These are phyloP conservation scores for Phytophthora gonapodyides DNA, from an alignment of 352 stramenopile genomes.

Conservation along the genomic window DNA sequence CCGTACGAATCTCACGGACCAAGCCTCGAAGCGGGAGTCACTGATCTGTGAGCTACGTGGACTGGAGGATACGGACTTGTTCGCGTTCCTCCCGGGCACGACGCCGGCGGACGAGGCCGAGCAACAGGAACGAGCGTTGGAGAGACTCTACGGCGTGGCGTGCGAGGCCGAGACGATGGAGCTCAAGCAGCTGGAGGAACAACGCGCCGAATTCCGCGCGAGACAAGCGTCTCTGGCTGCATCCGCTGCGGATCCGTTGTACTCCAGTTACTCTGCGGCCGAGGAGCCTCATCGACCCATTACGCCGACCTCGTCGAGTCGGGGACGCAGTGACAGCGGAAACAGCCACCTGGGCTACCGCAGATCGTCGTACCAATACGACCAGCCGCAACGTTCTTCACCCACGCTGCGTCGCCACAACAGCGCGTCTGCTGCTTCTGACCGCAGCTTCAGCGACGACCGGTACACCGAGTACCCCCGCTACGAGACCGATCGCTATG, in stretches of 20 bases:
- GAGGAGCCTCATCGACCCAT: slow-evolving; percentile 27
- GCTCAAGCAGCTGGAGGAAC: slow-evolving; percentile 54
- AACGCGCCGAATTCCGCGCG: slow-evolving; percentile 46
- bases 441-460: slow-evolving; percentile 27
- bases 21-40: slow-evolving; percentile 64
- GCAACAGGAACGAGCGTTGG: slow-evolving; percentile 52
- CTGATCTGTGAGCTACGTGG: slow-evolving; percentile 56
- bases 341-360: slow-evolving; percentile 37
- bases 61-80: slow-evolving; percentile 52
- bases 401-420: slow-evolving; percentile 52
- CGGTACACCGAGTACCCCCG: slow-evolving; percentile 35
- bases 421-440: slow-evolving; percentile 36
- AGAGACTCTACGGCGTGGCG: slow-evolving; percentile 60
- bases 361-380: slow-evolving; percentile 20
- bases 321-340: slow-evolving; percentile 25
- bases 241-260: slow-evolving; percentile 37
- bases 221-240: slow-evolving; percentile 33
- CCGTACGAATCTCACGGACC: slow-evolving; percentile 67
- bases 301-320: slow-evolving; percentile 28
- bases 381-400: slow-evolving; percentile 24
- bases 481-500: slow-evolving; percentile 13
- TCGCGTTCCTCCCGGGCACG: slow-evolving; percentile 44
- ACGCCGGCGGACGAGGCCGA: slow-evolving; percentile 38
- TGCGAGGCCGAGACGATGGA: slow-evolving; percentile 58
- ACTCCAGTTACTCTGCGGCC: slow-evolving; percentile 25